Evolutionary conservation across 2,329 filamentous ascomycete species (phyloP).

Genomic region (Huntiella bhutanensis): DNA sequence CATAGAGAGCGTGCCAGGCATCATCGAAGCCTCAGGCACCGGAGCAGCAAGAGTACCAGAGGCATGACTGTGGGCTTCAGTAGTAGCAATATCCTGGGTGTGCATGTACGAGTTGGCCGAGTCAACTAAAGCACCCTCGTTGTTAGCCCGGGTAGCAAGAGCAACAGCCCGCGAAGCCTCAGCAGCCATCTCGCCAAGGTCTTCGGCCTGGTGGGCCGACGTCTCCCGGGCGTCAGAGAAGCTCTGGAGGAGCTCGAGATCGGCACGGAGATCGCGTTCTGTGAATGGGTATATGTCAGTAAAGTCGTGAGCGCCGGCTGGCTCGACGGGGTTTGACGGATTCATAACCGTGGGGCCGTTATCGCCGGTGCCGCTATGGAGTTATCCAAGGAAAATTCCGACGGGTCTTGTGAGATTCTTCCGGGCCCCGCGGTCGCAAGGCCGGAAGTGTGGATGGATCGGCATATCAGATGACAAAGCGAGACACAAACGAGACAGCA

Average conservation of each 20-base stretch:
- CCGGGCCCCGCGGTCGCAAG: too few species aligned
- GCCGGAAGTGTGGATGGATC: too few species aligned
- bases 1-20: constrained; percentile 16
- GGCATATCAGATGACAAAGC: too few species aligned
- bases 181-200: constrained; percentile 4
- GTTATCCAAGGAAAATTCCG: too few species aligned
- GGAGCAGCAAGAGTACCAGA: constrained; percentile 1
- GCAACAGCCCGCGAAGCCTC: constrained; percentile 4
- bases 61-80: background rate
- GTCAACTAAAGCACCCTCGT: background rate
- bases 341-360: too few species aligned
- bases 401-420: too few species aligned
- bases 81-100: background rate
- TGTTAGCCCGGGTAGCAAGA: background rate
- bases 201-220: background rate
- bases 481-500: too few species aligned
- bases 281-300: too few species aligned
- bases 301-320: too few species aligned
- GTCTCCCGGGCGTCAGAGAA: constrained; percentile 4
- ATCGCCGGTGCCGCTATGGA: too few species aligned
- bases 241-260: constrained; percentile 9
- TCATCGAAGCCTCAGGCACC: constrained; percentile 18
- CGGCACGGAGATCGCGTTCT: constrained; percentile 5
- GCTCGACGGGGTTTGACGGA: too few species aligned
- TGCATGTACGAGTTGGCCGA: background rate